phyloP scores from a whole-genome alignment of 73 alveolate species.

The Stentor coeruleus region DNA sequence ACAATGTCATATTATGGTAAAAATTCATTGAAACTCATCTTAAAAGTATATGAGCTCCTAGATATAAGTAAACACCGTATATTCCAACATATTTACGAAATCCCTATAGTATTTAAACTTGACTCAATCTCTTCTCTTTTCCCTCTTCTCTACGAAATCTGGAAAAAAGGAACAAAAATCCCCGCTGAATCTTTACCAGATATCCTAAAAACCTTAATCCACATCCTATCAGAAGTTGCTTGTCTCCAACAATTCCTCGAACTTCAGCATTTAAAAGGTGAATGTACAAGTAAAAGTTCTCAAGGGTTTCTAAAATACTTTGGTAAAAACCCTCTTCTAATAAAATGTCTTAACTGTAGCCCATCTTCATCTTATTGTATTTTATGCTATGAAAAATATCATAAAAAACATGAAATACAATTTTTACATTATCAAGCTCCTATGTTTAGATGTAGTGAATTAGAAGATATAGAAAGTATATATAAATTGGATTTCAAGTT shows the following conservation, averaged over 20 bases:
- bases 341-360: background rate
- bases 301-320: background rate
- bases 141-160: background rate
- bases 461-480: background rate
- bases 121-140: background rate
- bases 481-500: background rate
- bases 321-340: constrained; percentile 11
- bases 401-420: background rate
- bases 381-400: background rate
- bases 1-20: background rate
- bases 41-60: background rate
- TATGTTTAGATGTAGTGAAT: background rate
- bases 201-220: background rate
- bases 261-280: background rate
- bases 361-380: background rate
- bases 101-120: background rate
- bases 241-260: background rate
- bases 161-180: background rate
- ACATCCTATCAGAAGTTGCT: background rate
- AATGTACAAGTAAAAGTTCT: background rate
- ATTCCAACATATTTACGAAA: background rate
- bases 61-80: background rate
- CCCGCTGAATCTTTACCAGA: background rate
- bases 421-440: background rate
- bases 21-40: background rate